Evolutionary conservation across 371 early-diverging fungal genomes (phyloP), one percentile per base, ranked within the genome.

Genomic region (Mortierella sp.): DNA sequence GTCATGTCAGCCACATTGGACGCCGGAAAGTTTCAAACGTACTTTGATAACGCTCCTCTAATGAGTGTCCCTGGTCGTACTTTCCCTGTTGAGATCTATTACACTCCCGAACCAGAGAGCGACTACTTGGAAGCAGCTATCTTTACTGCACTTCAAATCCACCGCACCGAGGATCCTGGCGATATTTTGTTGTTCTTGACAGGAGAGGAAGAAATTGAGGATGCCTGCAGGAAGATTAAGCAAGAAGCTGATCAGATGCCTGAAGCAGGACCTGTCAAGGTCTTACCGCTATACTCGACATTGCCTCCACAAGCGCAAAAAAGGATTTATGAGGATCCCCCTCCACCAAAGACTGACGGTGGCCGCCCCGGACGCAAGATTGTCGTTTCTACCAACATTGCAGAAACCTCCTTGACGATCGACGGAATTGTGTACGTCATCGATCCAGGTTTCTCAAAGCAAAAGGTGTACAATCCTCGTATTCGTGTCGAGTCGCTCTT

Each of bases 1-100:
- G 90, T 99, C 50, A 99, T 99, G 99, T 94, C 94, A 73, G 99
- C 99, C 24, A 99, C 99, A 0, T 81, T 98, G 58, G 96, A 98
- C 79, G 95, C 96, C 8, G 95, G 94, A 59, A 89, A 92, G 54
- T 98, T 98, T 67, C 89, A 94, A 42, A 86, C 84, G 57, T 98
- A 94, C 78, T 97, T 96, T 79, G 88, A 94, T 72, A 71, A 83
- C 47, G 79, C 81, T 18, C 83, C 82, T 12, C 68, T 83, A 56
- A 70, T 80, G 71, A 89, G 95, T n/a, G 92, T 98, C 10, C 93
- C 95, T 3, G 98, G 98, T 21, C 88, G 98, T 54, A 91, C 94
- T 54, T 94, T 89, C 79, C 95, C 96, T 1, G 97, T 98, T 6
- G 89, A 90, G 62, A 91, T 93, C 9, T 93, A 89, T 71, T 91